Percentiles rank a stretch among this genome's conserved stretches.
These are phyloP conservation scores for Knufia petricola DNA, from an alignment of 2,329 filamentous ascomycete genomes.

Conservation along the genomic window DNA sequence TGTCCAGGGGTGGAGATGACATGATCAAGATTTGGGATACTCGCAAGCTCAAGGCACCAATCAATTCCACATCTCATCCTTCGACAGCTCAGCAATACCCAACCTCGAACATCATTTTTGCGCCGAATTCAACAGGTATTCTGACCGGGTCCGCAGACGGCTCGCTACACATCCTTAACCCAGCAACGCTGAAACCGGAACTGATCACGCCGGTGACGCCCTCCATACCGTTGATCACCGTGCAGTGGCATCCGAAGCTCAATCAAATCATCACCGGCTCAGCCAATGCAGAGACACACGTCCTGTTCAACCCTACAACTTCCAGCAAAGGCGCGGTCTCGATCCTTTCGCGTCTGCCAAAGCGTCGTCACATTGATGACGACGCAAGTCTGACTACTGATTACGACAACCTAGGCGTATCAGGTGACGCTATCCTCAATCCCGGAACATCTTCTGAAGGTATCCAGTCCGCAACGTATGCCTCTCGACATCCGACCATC, in stretches of 20 bases:
- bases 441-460: slow-evolving; percentile 30
- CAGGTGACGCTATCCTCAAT: slow-evolving; percentile 69
- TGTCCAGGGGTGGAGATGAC: slow-evolving; percentile 84
- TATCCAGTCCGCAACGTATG: slow-evolving; percentile 43
- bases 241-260: slow-evolving; percentile 86
- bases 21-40: slow-evolving; percentile 95
- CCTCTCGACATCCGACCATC: slow-evolving; percentile 56
- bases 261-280: slow-evolving; percentile 95
- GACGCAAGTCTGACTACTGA: slow-evolving; percentile 81
- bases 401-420: slow-evolving; percentile 61
- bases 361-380: slow-evolving; percentile 91
- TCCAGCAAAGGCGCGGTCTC: slow-evolving; percentile 74
- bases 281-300: slow-evolving; percentile 77
- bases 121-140: slow-evolving; percentile 71
- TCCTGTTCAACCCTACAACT: slow-evolving; percentile 80
- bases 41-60: slow-evolving; percentile 83
- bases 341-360: slow-evolving; percentile 86
- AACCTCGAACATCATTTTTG: slow-evolving; percentile 81
- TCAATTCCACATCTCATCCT: slow-evolving; percentile 66
- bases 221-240: slow-evolving; percentile 68
- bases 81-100: slow-evolving; percentile 78
- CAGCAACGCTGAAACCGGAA: slow-evolving; percentile 77
- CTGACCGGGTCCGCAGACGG: slow-evolving; percentile 81
- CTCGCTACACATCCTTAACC: slow-evolving; percentile 84
- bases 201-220: slow-evolving; percentile 83